Base-by-base conservation (phyloP, 2,329 filamentous ascomycete species). In the Trichophaea hybrida region DNA sequence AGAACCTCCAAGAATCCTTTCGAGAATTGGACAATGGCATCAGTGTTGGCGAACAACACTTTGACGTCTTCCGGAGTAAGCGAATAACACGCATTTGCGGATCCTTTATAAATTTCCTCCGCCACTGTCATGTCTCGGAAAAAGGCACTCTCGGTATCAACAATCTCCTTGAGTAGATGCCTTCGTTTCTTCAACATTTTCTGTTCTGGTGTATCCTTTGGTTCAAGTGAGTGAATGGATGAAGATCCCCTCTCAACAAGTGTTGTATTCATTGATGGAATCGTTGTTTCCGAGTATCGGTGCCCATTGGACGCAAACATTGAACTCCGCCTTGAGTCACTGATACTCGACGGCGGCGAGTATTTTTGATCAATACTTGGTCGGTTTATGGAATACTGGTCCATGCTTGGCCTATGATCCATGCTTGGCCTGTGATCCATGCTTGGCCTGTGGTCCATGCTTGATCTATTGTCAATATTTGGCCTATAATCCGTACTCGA, bases 71-170 rank as follows among this genome's bases (percentile, higher is more conserved):
- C 86, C 46, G 80, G 75, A 48, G 86, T 87, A 33, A 96, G 79
- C 64, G 88, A 82, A 6, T 88, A 82, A 59, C 86, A 89, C 8
- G 86, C 85, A 66, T 86, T 83, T 0, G 88, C 87, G 0, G 93
- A 97, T 48, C 88, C 89, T 72, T 94, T 94, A 77, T 97, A 98
- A 58, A 98, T 97, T 69, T 97, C 90, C 69, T 94, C 88, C 1
- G 95, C 85, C 57, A 98, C 91, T 71, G 90, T 95, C 88, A 98
- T 91, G 71, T 98, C 93, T 64, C 88, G 82, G 59, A 94, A 83
- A 72, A 94, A 97, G 5, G 85, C 83, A 52, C 88, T 83, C 71
- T 98, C 93, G 0, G 93, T 98, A 69, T 96, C 89, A 50, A 96
- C 80, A 40, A 98, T 76, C 72, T 98, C 93, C 69, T 91, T 90